A percentile compares a stretch with the other conserved stretches of the same genome.
Conservation (phyloP, 257 asterid species). For the Petunia axillaris region DNA sequence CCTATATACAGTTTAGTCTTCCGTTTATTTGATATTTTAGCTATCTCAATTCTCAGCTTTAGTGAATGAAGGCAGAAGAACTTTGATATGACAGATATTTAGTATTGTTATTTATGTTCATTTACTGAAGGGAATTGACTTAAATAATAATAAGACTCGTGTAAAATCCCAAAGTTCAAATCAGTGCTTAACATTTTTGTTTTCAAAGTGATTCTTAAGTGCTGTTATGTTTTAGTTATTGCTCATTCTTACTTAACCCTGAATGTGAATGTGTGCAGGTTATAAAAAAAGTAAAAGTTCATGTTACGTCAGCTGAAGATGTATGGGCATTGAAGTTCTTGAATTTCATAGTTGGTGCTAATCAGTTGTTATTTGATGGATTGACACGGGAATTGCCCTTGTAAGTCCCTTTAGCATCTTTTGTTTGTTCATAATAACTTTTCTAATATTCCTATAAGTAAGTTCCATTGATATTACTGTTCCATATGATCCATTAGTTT, state of each 20-base stretch:
- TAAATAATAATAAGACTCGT: not conserved
- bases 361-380: conserved; percentile 82
- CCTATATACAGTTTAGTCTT: not conserved
- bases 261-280: conserved; percentile 53
- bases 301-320: conserved; percentile 63
- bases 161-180: not conserved
- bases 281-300: conserved; percentile 60
- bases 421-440: not conserved
- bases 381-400: conserved; percentile 88
- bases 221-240: not conserved
- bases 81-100: not conserved
- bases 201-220: not conserved
- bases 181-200: not conserved
- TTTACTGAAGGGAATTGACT: not conserved
- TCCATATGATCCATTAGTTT: not conserved
- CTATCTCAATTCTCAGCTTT: not conserved
- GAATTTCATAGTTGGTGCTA: conserved; percentile 72
- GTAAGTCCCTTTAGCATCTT: conserved; percentile 50
- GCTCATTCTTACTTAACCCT: conserved; percentile 14
- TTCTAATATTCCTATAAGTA: not conserved
- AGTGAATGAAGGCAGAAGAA: not conserved
- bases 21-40: conserved; percentile 1
- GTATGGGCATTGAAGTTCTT: conserved; percentile 74
- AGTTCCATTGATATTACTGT: not conserved
- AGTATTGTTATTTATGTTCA: not conserved